Conservation (phyloP, 2,329 filamentous ascomycete genomes). For the Seiridium unicorne region DNA sequence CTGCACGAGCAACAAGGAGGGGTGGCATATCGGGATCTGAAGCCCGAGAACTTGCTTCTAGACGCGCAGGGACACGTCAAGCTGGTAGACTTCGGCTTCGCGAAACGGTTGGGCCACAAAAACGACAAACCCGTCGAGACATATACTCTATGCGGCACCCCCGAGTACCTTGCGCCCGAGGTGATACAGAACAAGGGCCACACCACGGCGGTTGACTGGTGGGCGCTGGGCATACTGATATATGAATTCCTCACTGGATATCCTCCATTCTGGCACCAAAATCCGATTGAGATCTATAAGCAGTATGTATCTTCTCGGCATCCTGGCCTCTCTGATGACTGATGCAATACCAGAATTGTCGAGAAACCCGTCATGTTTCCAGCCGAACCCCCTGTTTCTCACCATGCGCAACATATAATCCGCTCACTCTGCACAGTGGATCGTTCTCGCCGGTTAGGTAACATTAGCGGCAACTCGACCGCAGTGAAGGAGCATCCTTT, state of each 20-base stretch:
- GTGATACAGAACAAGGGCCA: slow-evolving; percentile 82
- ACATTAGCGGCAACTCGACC: slow-evolving; percentile 71
- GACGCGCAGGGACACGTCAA: slow-evolving; percentile 78
- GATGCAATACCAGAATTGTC: slow-evolving; percentile 58
- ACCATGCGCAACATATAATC: slow-evolving; percentile 72
- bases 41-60: slow-evolving; percentile 79
- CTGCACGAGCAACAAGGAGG: slow-evolving; percentile 76
- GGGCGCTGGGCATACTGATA: slow-evolving; percentile 80
- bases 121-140: slow-evolving; percentile 60
- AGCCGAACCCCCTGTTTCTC: slow-evolving; percentile 61
- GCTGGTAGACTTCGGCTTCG: slow-evolving; percentile 82
- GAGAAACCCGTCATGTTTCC: slow-evolving; percentile 77
- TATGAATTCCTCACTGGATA: slow-evolving; percentile 85
- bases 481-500: slow-evolving; percentile 75
- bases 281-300: slow-evolving; percentile 84
- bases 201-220: slow-evolving; percentile 79
- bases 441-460: slow-evolving; percentile 73
- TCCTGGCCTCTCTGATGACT: background rate
- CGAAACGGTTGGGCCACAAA: slow-evolving; percentile 68
- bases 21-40: slow-evolving; percentile 78
- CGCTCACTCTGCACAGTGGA: slow-evolving; percentile 75
- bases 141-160: slow-evolving; percentile 80
- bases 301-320: slow-evolving; percentile 45
- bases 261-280: slow-evolving; percentile 84
- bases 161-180: slow-evolving; percentile 81